A percentile compares a stretch with the other conserved stretches of the same genome.
Evolutionary conservation across 2,329 filamentous ascomycete species (phyloP).

Genomic region (Nakataea oryzae): DNA sequence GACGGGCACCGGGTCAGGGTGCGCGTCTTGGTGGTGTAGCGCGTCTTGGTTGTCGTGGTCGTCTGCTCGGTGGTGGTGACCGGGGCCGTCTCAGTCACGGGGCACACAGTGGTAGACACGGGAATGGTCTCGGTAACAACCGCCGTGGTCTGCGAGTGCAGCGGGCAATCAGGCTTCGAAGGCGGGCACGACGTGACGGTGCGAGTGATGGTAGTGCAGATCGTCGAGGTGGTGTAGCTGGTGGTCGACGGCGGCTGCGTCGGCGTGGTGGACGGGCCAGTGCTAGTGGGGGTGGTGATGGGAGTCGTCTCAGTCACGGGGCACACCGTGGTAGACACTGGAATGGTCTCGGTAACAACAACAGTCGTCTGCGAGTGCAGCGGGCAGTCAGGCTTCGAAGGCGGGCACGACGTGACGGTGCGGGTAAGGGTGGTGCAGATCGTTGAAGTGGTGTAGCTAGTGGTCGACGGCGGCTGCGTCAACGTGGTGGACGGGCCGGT

Average conservation of each 20-base stretch:
- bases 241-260: background rate
- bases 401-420: constrained; percentile 2
- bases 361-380: background rate
- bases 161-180: background rate
- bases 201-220: background rate
- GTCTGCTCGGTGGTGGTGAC: background rate
- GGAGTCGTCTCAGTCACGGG: background rate
- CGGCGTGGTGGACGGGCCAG: background rate
- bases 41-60: background rate
- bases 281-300: background rate
- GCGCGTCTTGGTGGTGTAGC: constrained; percentile 2
- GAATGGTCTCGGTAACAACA: background rate
- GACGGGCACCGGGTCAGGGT: background rate
- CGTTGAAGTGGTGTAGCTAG: background rate
- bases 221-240: background rate
- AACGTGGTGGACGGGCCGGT: background rate
- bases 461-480: background rate
- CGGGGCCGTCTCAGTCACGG: background rate
- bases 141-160: background rate
- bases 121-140: background rate
- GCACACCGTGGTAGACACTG: background rate
- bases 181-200: constrained; percentile 2
- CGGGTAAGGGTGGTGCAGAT: background rate
- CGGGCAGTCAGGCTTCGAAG: background rate
- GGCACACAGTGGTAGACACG: background rate